Evolutionary conservation across 2,329 filamentous ascomycete species (phyloP), one percentile per base, ranked within the genome.

Genomic region (Aspergillus texensis): DNA sequence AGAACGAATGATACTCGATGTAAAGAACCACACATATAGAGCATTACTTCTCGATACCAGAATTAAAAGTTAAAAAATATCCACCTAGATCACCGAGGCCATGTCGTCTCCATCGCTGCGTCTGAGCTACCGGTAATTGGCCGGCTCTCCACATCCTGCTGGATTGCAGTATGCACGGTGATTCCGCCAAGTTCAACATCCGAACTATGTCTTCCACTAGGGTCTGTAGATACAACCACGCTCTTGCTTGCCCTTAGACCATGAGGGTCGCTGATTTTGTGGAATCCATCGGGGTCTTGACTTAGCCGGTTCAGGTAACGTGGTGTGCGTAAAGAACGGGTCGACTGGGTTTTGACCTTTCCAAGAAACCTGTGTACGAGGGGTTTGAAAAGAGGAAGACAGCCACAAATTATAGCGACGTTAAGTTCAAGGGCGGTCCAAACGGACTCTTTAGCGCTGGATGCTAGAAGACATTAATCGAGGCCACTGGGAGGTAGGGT

Each of bases 391-490:
- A 70, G 53, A 2, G 66, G 61, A 6, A 70, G 63, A 16, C 62
- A 70, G 26, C 68, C 68, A 41, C 68, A 70, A 11, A 70, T 70
- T 12, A 70, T 68, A 10, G 68, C 66, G 5, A 66, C 61, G 21
- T 70, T 64, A 14, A 69, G 61, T 57, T 70, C 68, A 34, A 70
- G 58, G 2, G 71, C 69, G 16, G 64, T 72, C 54, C 66, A 71
- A 41, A 65, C 65, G 36, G 60, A 71, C 57, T 64, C 64, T 39
- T 60, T 72, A 2, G 68, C 71, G 11, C 68, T 75, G 2, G 71
- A 67, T 9, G 63, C 67, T 57, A 58, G 24, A 12, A 11, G 8
- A 2, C 0, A 30, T 64, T 6, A 64, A n/a, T 30, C 3, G 14
- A 46, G 14, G 12, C 5, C 0, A 4, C 19, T 3, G n/a, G 32